Conservation (phyloP, 495 filamentous ascomycete genomes). For the Podospora australis region DNA sequence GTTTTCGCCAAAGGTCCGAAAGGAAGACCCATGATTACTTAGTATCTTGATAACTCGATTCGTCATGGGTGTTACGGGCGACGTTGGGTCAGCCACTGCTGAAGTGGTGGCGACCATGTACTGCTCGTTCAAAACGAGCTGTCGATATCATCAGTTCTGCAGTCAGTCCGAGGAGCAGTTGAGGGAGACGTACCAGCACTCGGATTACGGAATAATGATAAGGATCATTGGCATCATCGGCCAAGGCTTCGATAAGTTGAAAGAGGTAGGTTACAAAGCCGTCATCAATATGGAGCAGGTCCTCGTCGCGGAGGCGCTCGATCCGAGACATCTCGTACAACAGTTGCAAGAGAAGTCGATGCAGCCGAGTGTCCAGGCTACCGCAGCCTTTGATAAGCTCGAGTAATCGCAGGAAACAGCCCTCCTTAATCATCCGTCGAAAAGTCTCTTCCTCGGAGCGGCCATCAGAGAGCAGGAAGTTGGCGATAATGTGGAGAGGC, state of each 20-base stretch:
- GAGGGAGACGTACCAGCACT: slow-evolving; percentile 60
- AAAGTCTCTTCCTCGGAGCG: slow-evolving; percentile 70
- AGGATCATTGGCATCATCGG: slow-evolving; percentile 85
- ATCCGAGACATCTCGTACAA: slow-evolving; percentile 97
- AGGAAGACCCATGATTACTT: slow-evolving; percentile 66
- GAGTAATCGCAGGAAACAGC: slow-evolving; percentile 73
- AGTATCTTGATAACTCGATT: slow-evolving; percentile 91
- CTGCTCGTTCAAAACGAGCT: slow-evolving; percentile 97
- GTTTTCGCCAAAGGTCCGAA: slow-evolving; percentile 96
- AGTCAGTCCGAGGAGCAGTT: not conserved
- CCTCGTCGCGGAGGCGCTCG: slow-evolving; percentile 69
- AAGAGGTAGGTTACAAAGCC: slow-evolving; percentile 79
- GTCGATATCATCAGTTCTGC: slow-evolving; percentile 4
- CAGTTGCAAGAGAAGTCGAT: slow-evolving; percentile 77
- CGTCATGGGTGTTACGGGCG: slow-evolving; percentile 53
- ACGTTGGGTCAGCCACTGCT: slow-evolving; percentile 46
- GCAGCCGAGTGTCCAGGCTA: slow-evolving; percentile 61
- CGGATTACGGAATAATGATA: slow-evolving; percentile 95
- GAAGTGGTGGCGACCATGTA: slow-evolving; percentile 78
- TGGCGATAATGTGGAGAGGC: slow-evolving; percentile 73
- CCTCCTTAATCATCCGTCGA: slow-evolving; percentile 79
- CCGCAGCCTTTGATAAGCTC: slow-evolving; percentile 67
- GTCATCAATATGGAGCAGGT: slow-evolving; percentile 77
- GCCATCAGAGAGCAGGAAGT: slow-evolving; percentile 88
- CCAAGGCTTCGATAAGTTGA: slow-evolving; percentile 78